phyloP scores from a whole-genome alignment of 2,329 filamentous ascomycete genomes.

The Diaporthe vaccinii region DNA sequence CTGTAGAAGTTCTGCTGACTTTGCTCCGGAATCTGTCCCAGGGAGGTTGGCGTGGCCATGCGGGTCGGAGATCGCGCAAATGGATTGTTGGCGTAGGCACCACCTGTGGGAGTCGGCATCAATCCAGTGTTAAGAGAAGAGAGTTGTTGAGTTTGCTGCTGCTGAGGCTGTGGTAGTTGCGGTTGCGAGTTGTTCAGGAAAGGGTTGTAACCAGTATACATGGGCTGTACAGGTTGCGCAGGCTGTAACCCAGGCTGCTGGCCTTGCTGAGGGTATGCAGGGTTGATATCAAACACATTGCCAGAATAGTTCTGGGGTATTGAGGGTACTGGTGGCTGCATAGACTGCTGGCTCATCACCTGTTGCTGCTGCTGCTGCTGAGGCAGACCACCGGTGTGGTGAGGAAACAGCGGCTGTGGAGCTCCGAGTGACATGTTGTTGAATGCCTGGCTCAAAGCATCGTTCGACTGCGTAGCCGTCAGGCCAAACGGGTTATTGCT shows the following conservation, averaged over 20 bases:
- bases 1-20: slow-evolving; percentile 59
- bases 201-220: slow-evolving; percentile 64
- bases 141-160: slow-evolving; percentile 50
- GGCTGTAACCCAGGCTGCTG: slow-evolving; percentile 44
- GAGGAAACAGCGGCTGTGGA: slow-evolving; percentile 74
- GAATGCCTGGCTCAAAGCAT: slow-evolving; percentile 75
- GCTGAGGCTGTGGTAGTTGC: slow-evolving; percentile 48
- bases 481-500: slow-evolving; percentile 77
- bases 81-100: slow-evolving; percentile 59
- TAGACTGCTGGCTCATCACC: slow-evolving; percentile 57
- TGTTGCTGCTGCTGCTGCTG: slow-evolving; percentile 58
- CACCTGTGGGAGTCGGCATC: slow-evolving; percentile 42
- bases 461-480: slow-evolving; percentile 58
- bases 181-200: slow-evolving; percentile 60
- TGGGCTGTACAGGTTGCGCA: slow-evolving; percentile 51
- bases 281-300: slow-evolving; percentile 57
- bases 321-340: slow-evolving; percentile 59
- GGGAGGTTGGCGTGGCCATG: slow-evolving; percentile 61
- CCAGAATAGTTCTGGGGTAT: slow-evolving; percentile 56
- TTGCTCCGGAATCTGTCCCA: slow-evolving; percentile 68
- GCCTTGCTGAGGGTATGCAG: slow-evolving; percentile 54
- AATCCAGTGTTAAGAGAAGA: slow-evolving; percentile 56
- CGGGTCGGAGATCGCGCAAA: slow-evolving; percentile 64
- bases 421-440: slow-evolving; percentile 79
- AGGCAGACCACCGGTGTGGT: slow-evolving; percentile 77